phyloP scores from a whole-genome alignment of 768 basidiomycete genomes.

The Rhodotorula kratochvilovae region DNA sequence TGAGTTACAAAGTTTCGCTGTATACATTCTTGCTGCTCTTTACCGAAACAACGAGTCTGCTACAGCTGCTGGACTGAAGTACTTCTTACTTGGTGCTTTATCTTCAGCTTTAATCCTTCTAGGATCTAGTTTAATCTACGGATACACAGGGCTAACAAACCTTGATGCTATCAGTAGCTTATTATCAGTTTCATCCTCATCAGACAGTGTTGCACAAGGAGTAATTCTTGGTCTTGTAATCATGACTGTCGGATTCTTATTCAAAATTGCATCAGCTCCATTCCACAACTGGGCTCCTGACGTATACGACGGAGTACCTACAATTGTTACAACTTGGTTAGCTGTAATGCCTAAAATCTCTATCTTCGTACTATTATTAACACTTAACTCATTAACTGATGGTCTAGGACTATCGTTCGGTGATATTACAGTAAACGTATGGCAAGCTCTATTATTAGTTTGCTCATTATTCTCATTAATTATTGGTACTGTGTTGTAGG shows the following conservation, averaged over 20 bases:
- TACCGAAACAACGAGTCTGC: conserved; percentile 41
- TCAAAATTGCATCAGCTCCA: conserved; percentile 41
- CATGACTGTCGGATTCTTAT: conserved; percentile 39
- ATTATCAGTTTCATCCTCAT: conserved; percentile 19
- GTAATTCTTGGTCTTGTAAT: conserved; percentile 37
- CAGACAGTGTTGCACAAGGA: conserved; percentile 19
- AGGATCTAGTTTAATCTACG: conserved; percentile 40
- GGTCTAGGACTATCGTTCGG: conserved; percentile 12
- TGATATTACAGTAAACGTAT: conserved; percentile 24
- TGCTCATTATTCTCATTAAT: conserved; percentile 41
- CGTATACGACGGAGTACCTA: conserved; percentile 42
- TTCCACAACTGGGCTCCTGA: conserved; percentile 44
- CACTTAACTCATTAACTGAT: conserved; percentile 26
- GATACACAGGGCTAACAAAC: conserved; percentile 39
- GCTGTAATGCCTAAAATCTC: conserved; percentile 42
- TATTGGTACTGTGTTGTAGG: conserved; percentile 42
- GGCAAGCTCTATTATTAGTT: conserved; percentile 37
- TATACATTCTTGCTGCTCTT: conserved; percentile 41
- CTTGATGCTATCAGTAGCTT: conserved; percentile 39
- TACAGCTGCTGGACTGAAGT: conserved; percentile 41
- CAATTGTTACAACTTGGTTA: conserved; percentile 42
- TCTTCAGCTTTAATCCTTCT: conserved; percentile 42
- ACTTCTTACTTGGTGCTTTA: conserved; percentile 42
- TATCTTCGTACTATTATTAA: conserved; percentile 38
- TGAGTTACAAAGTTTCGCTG: conserved; percentile 43